Percentiles rank a stretch among this genome's conserved stretches.
phyloP scores from a whole-genome alignment of 768 basidiomycete species.

The Kwoniella bestiolae region DNA sequence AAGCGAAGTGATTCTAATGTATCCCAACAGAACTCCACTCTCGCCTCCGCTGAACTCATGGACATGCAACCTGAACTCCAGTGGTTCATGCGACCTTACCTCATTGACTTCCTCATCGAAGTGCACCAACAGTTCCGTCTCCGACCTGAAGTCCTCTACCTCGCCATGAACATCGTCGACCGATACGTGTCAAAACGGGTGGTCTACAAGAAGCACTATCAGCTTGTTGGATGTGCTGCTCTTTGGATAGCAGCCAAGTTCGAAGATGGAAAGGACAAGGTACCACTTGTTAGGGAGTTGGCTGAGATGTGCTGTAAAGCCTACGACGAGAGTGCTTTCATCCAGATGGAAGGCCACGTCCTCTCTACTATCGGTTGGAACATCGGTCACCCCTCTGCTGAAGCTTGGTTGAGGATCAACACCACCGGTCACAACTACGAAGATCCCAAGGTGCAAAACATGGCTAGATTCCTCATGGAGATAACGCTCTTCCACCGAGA shows the following conservation, averaged over 20 bases:
- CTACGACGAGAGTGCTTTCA: slow-evolving; percentile 95
- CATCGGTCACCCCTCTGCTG: slow-evolving; percentile 95
- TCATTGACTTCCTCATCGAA: slow-evolving; percentile 98
- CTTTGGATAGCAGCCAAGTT: slow-evolving; percentile 99
- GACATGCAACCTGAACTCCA: slow-evolving; percentile 98
- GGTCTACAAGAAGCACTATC: slow-evolving; percentile 98
- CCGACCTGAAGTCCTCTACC: slow-evolving; percentile 96
- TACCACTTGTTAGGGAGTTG: slow-evolving; percentile 92
- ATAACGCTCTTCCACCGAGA: slow-evolving; percentile 97
- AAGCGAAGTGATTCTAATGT: slow-evolving; percentile 13
- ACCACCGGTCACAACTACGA: slow-evolving; percentile 66
- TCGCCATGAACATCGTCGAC: slow-evolving; percentile 98
- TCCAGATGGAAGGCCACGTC: slow-evolving; percentile 99
- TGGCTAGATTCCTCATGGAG: slow-evolving; percentile 98
- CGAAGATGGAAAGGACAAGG: slow-evolving; percentile 97
- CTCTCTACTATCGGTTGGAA: slow-evolving; percentile 95
- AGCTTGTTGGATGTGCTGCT: slow-evolving; percentile 96
- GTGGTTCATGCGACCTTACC: slow-evolving; percentile 99
- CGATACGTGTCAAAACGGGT: slow-evolving; percentile 98
- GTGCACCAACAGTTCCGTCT: slow-evolving; percentile 97
- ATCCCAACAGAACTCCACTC: slow-evolving; percentile 70
- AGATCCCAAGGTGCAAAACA: slow-evolving; percentile 87
- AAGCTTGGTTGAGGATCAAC: slow-evolving; percentile 84
- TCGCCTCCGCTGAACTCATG: slow-evolving; percentile 93
- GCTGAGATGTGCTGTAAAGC: slow-evolving; percentile 93